Evolutionary conservation across 768 basidiomycete species (phyloP).

Genomic region (Naganishia onofrii): DNA sequence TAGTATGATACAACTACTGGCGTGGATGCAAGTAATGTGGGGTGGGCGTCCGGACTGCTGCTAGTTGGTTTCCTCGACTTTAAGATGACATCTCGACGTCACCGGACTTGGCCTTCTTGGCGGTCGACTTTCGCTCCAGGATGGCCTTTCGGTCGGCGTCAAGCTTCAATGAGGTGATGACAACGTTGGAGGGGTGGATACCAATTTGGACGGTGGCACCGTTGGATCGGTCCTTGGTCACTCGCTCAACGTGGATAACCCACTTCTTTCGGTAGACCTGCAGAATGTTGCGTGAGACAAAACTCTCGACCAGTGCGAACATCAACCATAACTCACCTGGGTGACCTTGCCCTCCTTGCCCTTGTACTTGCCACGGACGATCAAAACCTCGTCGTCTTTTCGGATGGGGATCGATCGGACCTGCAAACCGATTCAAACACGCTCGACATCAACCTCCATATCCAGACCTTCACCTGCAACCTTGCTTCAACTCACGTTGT

Average conservation of each 20-base stretch:
- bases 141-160: constrained; percentile 53
- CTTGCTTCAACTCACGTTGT: constrained; percentile 68
- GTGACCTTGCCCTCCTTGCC: constrained; percentile 97
- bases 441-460: neutral
- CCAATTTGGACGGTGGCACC: constrained; percentile 90
- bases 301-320: neutral
- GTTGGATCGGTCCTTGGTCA: constrained; percentile 95
- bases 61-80: constrained; percentile 14
- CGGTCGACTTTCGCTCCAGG: constrained; percentile 50
- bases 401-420: constrained; percentile 88
- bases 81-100: constrained; percentile 50
- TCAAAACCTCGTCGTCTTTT: constrained; percentile 96
- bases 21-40: constrained; percentile 16
- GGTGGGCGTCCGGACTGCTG: constrained; percentile 17
- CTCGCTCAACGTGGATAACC: constrained; percentile 97
- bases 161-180: constrained; percentile 80
- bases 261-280: constrained; percentile 99
- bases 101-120: constrained; percentile 38
- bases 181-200: constrained; percentile 94
- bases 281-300: neutral
- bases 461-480: neutral
- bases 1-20: constrained; percentile 27
- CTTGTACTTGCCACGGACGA: constrained; percentile 97
- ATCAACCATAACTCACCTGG: constrained; percentile 46
- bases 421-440: constrained; percentile 53